Evolutionary conservation across 352 stramenopile genomes (phyloP), one percentile per base, ranked within the genome.

Genomic region (Phytophthora pinifolia): DNA sequence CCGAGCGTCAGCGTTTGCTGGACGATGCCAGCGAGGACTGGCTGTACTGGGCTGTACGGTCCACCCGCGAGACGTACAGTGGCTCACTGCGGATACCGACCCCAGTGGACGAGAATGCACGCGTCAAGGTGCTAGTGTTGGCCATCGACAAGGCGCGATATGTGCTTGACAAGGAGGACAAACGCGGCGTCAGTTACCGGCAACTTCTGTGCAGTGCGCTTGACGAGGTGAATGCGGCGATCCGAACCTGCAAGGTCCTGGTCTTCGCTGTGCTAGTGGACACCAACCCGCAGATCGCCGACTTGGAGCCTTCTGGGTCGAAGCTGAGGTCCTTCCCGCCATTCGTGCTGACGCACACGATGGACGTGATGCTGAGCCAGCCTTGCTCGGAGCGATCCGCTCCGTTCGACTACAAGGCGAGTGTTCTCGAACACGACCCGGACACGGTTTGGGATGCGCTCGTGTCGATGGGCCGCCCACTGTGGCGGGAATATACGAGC

Each of bases 381-480:
- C 20, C 20, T 25, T 25, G 20, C 20, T 25, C 20, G 1, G 20
- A 1, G 20, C 3, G 3, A 25, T 1, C 20, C 20, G 20, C 20
- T 25, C 20, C 20, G 20, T 25, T 32, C 9, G 27, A 17, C 20
- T 46, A 44, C 48, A 42, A 39, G 31, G 17, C 9, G 13, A 34
- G n/a, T 14, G 48, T 47, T n/a, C 10, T 47, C 8, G 9, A 35
- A 14, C n/a, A 17, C 2, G 13, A 35, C 9, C 1, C 12, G 3
- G 18, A 22, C 2, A 13, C 36, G 29, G 15, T 9, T 9, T 49
- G 41, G 49, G 14, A 41, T 2, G 38, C 25, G 5, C 48, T 56
- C 5, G 12, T 48, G 4, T 57, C 54, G 7, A 54, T 55, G 43
- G 45, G 54, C 6, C 44, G 45, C 3, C 36, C 54, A 1, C n/a